These are phyloP conservation scores for Fusarium albosuccineum DNA, from an alignment of 2,329 filamentous ascomycete species.

Conservation along the genomic window DNA sequence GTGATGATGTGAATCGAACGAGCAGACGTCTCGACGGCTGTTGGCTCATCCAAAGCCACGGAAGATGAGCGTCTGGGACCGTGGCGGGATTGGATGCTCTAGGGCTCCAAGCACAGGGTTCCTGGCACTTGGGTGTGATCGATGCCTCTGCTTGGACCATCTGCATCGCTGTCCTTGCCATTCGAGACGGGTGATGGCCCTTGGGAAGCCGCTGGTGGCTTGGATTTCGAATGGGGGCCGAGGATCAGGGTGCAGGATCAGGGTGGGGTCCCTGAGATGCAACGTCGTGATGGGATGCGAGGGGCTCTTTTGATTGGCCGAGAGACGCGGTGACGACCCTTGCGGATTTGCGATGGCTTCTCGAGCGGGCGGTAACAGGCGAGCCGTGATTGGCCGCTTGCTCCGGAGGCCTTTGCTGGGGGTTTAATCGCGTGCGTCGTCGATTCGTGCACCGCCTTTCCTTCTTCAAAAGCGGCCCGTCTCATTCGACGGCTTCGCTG, in stretches of 20 bases:
- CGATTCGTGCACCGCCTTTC: conserved; percentile 30
- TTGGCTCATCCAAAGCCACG: conserved; percentile 39
- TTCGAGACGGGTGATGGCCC: conserved; percentile 25
- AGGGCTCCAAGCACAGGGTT: conserved; percentile 37
- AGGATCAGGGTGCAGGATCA: conserved; percentile 28
- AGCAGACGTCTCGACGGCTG: conserved; percentile 28
- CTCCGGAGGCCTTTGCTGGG: conserved; percentile 13
- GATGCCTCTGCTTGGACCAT: conserved; percentile 17
- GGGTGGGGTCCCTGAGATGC: conserved; percentile 36
- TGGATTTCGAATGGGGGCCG: conserved; percentile 24
- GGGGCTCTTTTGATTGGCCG: conserved; percentile 38
- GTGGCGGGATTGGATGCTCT: conserved; percentile 41
- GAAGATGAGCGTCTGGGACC: conserved; percentile 42
- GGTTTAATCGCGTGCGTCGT: conserved; percentile 31
- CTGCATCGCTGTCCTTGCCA: conserved; percentile 6
- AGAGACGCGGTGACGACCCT: conserved; percentile 37
- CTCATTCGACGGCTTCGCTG: conserved; percentile 28
- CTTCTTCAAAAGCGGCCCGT: conserved; percentile 10
- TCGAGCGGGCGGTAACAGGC: conserved; percentile 43
- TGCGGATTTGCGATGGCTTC: conserved; percentile 25
- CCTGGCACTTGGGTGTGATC: conserved; percentile 34
- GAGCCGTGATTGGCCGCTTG: conserved; percentile 36
- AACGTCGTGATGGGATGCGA: conserved; percentile 32
- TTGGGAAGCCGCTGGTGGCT: conserved; percentile 32
- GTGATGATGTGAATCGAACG: conserved; percentile 36